Percentiles rank a stretch among this genome's conserved stretches.
Conservation (phyloP, 345 rosid genomes). For the Fremontodendron californicum region DNA sequence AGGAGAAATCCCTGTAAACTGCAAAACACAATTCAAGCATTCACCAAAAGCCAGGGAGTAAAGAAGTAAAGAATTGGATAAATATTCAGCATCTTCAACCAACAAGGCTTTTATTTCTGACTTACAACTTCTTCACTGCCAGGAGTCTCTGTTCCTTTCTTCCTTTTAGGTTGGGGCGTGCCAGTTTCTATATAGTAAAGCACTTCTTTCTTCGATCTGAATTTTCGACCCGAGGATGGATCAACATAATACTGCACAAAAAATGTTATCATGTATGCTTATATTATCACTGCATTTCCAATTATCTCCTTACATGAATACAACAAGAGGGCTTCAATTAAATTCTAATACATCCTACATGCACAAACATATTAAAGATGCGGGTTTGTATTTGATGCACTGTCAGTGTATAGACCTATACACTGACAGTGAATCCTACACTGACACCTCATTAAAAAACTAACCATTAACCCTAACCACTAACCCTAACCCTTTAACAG, state of each 20-base stretch:
- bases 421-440: too few relatives aligned
- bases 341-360: neutral
- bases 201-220: constrained; percentile 6
- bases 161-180: neutral
- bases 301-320: neutral
- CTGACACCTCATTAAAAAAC: too few relatives aligned
- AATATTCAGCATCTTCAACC: neutral
- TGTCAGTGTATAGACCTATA: too few relatives aligned
- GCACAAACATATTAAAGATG: neutral
- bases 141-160: neutral
- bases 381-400: too few relatives aligned
- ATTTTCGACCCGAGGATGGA: neutral
- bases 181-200: constrained; percentile 4
- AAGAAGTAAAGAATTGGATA: neutral
- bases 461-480: too few relatives aligned
- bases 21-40: neutral
- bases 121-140: neutral
- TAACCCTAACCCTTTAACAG: too few relatives aligned
- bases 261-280: neutral
- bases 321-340: neutral
- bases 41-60: neutral
- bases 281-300: neutral
- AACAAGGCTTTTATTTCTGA: neutral
- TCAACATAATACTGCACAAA: constrained; percentile 9
- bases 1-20: constrained; percentile 33